phyloP scores from a whole-genome alignment of 306 rosid genomes.

The Myrica gale region DNA sequence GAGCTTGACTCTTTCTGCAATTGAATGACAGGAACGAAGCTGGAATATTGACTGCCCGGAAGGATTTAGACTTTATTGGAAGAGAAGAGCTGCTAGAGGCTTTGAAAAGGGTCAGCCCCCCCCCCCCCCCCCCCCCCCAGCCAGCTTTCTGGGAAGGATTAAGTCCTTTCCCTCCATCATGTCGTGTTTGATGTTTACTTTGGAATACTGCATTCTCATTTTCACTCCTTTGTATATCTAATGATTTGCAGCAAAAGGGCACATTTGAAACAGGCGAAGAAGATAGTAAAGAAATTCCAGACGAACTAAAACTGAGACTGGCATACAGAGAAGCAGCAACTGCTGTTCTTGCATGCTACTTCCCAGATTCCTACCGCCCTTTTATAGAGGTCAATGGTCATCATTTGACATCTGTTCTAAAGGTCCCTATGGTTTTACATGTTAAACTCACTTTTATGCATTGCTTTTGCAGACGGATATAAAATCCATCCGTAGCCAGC shows the following conservation, averaged over 20 bases:
- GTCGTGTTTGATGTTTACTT: slow-evolving; percentile 1
- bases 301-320: slow-evolving; percentile 77
- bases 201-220: slow-evolving; percentile 13
- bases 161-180: slow-evolving; percentile 15
- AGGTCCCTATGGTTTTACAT: slow-evolving; percentile 15
- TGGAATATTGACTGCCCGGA: slow-evolving; percentile 98
- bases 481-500: slow-evolving; percentile 72
- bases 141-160: slow-evolving; percentile 24
- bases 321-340: slow-evolving; percentile 98
- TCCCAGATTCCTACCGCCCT: slow-evolving; percentile 77
- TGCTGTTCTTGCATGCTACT: slow-evolving; percentile 88
- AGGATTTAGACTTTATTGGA: slow-evolving; percentile 86
- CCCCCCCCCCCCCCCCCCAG: slow-evolving; percentile 14
- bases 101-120: slow-evolving; percentile 77
- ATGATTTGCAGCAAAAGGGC: slow-evolving; percentile 85
- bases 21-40: slow-evolving; percentile 86
- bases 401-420: slow-evolving; percentile 22
- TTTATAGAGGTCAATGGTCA: slow-evolving; percentile 54
- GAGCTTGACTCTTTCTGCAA: slow-evolving; percentile 32
- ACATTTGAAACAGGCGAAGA: slow-evolving; percentile 99
- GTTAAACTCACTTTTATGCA: slow-evolving; percentile 28
- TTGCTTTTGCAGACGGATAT: slow-evolving; percentile 80
- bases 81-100: slow-evolving; percentile 92
- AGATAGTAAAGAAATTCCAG: slow-evolving; percentile 88
- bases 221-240: slow-evolving; percentile 26